Conservation (phyloP, 1,139 yeast genomes). For the Eremothecium sinecaudum region DNA sequence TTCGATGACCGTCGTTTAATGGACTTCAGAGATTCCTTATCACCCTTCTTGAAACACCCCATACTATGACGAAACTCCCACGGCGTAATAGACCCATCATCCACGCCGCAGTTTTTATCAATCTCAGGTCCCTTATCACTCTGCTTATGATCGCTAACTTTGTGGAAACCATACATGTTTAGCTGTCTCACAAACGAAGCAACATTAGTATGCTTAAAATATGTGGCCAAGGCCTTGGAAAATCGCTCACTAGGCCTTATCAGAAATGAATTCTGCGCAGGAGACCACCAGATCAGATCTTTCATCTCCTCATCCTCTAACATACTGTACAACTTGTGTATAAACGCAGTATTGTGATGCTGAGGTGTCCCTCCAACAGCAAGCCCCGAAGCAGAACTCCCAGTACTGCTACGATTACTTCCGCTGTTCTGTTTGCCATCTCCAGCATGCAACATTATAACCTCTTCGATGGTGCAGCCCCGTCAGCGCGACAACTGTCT, state of each 20-base stretch:
- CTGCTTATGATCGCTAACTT: slow-evolving; percentile 38
- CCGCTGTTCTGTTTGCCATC: too few species aligned
- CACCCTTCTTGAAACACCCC: slow-evolving; percentile 57
- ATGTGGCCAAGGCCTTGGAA: slow-evolving; percentile 48
- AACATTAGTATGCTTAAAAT: slow-evolving; percentile 69
- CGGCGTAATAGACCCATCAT: slow-evolving; percentile 27
- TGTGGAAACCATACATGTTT: slow-evolving; percentile 65
- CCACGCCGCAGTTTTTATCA: slow-evolving; percentile 9
- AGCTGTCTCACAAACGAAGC: slow-evolving; percentile 69
- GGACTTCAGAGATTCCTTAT: slow-evolving; percentile 44
- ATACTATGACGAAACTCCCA: slow-evolving; percentile 73
- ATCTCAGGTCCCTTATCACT: slow-evolving; percentile 7
- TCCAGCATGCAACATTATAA: too few species aligned
- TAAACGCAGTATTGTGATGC: slow-evolving; percentile 42
- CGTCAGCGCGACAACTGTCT: too few species aligned
- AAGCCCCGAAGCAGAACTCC: background rate
- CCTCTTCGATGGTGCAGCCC: too few species aligned
- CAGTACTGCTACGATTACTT: background rate
- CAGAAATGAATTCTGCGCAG: slow-evolving; percentile 36
- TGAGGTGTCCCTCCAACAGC: slow-evolving; percentile 4
- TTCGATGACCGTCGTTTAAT: slow-evolving; percentile 60
- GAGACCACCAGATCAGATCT: slow-evolving; percentile 47
- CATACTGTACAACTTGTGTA: slow-evolving; percentile 57
- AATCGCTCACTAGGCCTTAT: slow-evolving; percentile 47
- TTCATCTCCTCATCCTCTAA: slow-evolving; percentile 44